A percentile compares a stretch with the other conserved stretches of the same genome.
Evolutionary conservation across 768 basidiomycete genomes (phyloP).

Genomic region (Lentinus brumalis): DNA sequence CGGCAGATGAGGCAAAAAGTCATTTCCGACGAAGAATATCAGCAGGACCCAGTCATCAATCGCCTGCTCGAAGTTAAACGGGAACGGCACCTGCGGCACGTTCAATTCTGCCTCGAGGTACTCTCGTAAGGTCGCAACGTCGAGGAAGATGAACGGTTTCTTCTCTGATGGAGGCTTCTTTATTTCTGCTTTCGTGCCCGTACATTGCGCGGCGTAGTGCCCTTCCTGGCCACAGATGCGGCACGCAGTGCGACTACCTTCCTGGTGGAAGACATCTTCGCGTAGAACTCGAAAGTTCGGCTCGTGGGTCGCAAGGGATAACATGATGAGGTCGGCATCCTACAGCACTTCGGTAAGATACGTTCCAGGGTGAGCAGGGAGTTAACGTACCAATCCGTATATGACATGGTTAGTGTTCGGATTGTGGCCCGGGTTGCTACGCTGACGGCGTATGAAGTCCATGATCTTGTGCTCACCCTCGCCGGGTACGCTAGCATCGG

Average conservation of each 20-base stretch:
- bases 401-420: constrained; percentile 97
- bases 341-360: constrained; percentile 34
- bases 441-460: constrained; percentile 94
- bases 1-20: constrained; percentile 97
- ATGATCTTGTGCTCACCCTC: constrained; percentile 99
- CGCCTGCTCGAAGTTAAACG: constrained; percentile 92
- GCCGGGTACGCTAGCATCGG: constrained; percentile 95
- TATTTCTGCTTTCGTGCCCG: constrained; percentile 70
- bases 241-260: constrained; percentile 73
- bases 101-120: constrained; percentile 97
- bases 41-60: constrained; percentile 99
- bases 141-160: constrained; percentile 99
- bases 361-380: neutral
- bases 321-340: constrained; percentile 99
- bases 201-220: constrained; percentile 95
- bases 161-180: constrained; percentile 71
- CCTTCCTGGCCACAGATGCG: constrained; percentile 94
- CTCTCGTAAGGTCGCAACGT: constrained; percentile 93
- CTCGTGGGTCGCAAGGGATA: constrained; percentile 96
- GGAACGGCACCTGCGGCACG: constrained; percentile 73
- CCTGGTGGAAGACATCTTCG: constrained; percentile 95
- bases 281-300: constrained; percentile 97
- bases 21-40: constrained; percentile 99
- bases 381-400: constrained; percentile 80
- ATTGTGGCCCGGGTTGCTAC: constrained; percentile 85